Percentiles rank a stretch among this genome's conserved stretches.
These are phyloP conservation scores for Ceratobasidium sp. DNA, from an alignment of 1,284 basidiomycete species.

Conservation along the genomic window DNA sequence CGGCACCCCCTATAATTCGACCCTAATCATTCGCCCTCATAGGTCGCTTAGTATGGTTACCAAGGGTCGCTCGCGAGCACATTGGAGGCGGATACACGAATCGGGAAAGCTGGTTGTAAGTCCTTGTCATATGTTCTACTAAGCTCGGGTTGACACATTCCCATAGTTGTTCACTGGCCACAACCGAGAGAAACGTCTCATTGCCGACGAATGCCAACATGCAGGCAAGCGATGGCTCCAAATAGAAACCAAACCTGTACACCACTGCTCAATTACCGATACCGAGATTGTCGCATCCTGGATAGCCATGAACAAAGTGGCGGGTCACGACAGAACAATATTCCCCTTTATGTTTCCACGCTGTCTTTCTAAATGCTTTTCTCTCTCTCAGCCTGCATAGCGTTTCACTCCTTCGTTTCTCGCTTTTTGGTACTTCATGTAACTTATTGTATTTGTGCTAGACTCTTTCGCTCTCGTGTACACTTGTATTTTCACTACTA, in stretches of 20 bases:
- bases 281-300: conserved; percentile 31
- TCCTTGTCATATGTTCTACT: background rate
- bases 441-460: conserved; percentile 28
- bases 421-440: background rate
- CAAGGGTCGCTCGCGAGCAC: conserved; percentile 22
- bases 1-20: background rate
- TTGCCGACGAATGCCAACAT: conserved; percentile 39
- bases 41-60: conserved; percentile 31
- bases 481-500: background rate
- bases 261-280: conserved; percentile 38
- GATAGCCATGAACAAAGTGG: conserved; percentile 34
- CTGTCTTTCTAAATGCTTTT: conserved; percentile 35
- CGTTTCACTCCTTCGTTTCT: background rate
- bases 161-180: conserved; percentile 27
- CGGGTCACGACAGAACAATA: background rate
- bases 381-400: conserved; percentile 18
- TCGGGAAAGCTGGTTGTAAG: conserved; percentile 27
- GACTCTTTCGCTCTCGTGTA: background rate
- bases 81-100: conserved; percentile 33
- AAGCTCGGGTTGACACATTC: background rate
- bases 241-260: conserved; percentile 30
- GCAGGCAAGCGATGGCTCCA: conserved; percentile 41
- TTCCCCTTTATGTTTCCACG: conserved; percentile 24
- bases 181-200: conserved; percentile 37
- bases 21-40: background rate